These are phyloP conservation scores for Citrus reticulata DNA, from an alignment of 345 rosid genomes.

Conservation along the genomic window DNA sequence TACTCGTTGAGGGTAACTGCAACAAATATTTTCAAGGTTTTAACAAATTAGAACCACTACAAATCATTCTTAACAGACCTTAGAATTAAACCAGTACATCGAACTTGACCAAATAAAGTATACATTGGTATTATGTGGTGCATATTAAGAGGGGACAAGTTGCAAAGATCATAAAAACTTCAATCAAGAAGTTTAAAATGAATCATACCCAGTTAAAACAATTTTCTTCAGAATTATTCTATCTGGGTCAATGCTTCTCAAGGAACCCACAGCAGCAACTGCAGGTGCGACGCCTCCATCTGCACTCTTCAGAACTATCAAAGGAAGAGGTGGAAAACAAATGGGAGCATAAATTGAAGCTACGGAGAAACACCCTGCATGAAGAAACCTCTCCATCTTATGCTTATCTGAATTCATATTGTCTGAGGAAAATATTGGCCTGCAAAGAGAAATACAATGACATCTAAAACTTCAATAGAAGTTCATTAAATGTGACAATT, in stretches of 20 bases:
- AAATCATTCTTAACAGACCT: not conserved
- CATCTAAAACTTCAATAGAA: constrained; percentile 4
- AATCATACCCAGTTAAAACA: constrained; percentile 80
- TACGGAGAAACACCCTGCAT: constrained; percentile 64
- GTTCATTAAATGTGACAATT: constrained; percentile 2
- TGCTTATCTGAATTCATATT: constrained; percentile 77
- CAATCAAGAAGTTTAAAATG: not conserved
- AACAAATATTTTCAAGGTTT: constrained; percentile 6
- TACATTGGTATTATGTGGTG: not conserved
- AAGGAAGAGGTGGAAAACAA: constrained; percentile 78
- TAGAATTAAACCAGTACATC: not conserved
- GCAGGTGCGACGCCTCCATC: constrained; percentile 44
- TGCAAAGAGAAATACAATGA: constrained; percentile 27
- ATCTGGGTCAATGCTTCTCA: constrained; percentile 78
- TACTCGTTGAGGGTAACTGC: constrained; percentile 92
- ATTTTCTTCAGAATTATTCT: constrained; percentile 81
- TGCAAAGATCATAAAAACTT: not conserved
- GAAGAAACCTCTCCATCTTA: constrained; percentile 98
- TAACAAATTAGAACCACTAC: not conserved
- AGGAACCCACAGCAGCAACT: constrained; percentile 87
- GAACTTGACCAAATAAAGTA: not conserved
- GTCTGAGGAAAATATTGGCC: constrained; percentile 87
- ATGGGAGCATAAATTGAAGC: constrained; percentile 91
- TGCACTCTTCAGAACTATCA: constrained; percentile 64
- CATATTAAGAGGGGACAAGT: not conserved